Percentiles rank a stretch among this genome's conserved stretches.
These are phyloP conservation scores for Olyra latifolia DNA, from an alignment of 176 grass and related monocot genomes.

Conservation along the genomic window DNA sequence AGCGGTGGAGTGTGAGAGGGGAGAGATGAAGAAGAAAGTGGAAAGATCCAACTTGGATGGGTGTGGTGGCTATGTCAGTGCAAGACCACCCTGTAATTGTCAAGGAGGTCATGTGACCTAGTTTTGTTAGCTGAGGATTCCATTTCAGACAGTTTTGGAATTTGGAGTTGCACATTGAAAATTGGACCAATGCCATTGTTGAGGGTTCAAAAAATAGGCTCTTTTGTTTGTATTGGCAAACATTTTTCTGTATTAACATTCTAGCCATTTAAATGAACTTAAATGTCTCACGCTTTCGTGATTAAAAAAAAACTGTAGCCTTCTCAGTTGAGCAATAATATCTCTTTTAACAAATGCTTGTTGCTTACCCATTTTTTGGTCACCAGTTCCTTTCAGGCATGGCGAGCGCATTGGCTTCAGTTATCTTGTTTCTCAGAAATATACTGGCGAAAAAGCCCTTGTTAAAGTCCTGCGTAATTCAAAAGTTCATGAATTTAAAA, in stretches of 20 bases:
- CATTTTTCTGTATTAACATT: not conserved
- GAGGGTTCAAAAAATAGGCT: no score
- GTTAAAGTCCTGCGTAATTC: slow-evolving; percentile 75
- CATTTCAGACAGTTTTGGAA: no score
- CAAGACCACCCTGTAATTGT: no score
- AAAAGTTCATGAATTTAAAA: slow-evolving; percentile 79
- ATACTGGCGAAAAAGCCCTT: slow-evolving; percentile 83
- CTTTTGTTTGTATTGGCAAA: not conserved
- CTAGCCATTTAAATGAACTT: not conserved
- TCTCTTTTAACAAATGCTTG: slow-evolving; percentile 13
- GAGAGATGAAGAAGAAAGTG: no score
- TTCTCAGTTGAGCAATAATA: not conserved
- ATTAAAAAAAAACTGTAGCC: not conserved
- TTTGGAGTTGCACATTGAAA: no score
- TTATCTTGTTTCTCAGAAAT: slow-evolving; percentile 98
- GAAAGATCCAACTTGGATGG: no score
- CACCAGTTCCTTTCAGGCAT: slow-evolving; percentile 93
- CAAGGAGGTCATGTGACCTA: no score
- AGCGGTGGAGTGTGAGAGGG: no score
- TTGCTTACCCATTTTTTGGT: slow-evolving; percentile 11
- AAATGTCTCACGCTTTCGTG: not conserved
- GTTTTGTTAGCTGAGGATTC: no score
- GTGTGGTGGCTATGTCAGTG: no score
- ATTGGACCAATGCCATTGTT: no score
- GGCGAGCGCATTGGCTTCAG: slow-evolving; percentile 96